phyloP scores from a whole-genome alignment of 2,329 filamentous ascomycete species.

The Hypoxylon sp. region DNA sequence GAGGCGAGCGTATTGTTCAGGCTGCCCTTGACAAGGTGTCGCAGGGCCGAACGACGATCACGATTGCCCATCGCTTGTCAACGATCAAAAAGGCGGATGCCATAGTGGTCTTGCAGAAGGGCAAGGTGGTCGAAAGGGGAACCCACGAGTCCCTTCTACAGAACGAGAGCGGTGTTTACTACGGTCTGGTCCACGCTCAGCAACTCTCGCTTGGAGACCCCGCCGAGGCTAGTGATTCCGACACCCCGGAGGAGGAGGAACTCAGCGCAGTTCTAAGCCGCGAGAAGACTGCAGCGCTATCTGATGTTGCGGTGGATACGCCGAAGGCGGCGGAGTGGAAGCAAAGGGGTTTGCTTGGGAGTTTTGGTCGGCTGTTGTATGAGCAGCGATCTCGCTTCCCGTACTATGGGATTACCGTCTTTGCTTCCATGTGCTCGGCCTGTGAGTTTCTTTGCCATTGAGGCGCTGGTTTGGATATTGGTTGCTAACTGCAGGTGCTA shows the following conservation, averaged over 20 bases:
- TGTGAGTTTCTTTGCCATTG: conserved; percentile 34
- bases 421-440: conserved; percentile 54
- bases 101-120: conserved; percentile 79
- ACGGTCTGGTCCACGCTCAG: conserved; percentile 71
- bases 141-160: conserved; percentile 76
- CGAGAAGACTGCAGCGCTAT: conserved; percentile 56
- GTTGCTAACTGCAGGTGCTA: conserved; percentile 37
- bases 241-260: conserved; percentile 52
- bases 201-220: conserved; percentile 63
- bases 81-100: conserved; percentile 81
- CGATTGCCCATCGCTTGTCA: conserved; percentile 77
- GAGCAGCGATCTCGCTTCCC: conserved; percentile 64
- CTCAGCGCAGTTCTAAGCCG: conserved; percentile 51
- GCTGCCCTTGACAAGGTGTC: conserved; percentile 69
- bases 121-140: conserved; percentile 75
- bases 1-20: conserved; percentile 68
- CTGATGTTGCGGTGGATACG: conserved; percentile 41
- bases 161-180: conserved; percentile 69
- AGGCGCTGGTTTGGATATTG: neutral
- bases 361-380: conserved; percentile 64
- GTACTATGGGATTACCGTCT: conserved; percentile 58
- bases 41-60: conserved; percentile 71
- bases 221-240: conserved; percentile 49
- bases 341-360: conserved; percentile 55
- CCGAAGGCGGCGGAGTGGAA: conserved; percentile 46